Percentiles rank a stretch among this genome's conserved stretches.
Evolutionary conservation across 768 basidiomycete genomes (phyloP).

Genomic region (Agrocybe praecox): DNA sequence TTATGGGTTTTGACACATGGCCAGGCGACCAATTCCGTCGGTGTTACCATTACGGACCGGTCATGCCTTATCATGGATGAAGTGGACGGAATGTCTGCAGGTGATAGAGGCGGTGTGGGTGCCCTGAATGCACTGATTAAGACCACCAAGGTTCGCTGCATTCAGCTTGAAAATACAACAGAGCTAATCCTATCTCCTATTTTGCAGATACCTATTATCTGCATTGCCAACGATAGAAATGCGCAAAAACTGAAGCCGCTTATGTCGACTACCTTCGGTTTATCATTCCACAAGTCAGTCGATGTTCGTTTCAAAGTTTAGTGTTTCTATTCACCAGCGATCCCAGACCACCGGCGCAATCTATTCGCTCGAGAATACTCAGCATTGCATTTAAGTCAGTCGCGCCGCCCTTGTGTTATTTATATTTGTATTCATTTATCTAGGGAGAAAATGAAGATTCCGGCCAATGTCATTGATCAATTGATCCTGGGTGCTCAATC

Average conservation of each 20-base stretch:
- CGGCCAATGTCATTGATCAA: slow-evolving; percentile 89
- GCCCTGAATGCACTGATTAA: slow-evolving; percentile 91
- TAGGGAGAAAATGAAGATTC: slow-evolving; percentile 94
- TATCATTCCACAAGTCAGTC: slow-evolving; percentile 78
- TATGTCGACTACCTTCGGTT: slow-evolving; percentile 63
- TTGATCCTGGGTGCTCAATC: slow-evolving; percentile 88
- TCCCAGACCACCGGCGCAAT: slow-evolving; percentile 70
- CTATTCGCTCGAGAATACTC: slow-evolving; percentile 86
- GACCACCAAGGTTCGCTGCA: slow-evolving; percentile 75
- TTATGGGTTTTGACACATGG: background rate
- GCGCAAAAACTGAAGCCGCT: slow-evolving; percentile 94
- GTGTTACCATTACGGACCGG: slow-evolving; percentile 74
- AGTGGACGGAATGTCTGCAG: slow-evolving; percentile 98
- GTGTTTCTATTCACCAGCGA: slow-evolving; percentile 6
- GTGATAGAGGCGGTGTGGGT: slow-evolving; percentile 95
- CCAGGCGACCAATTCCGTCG: slow-evolving; percentile 62
- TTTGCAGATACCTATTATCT: slow-evolving; percentile 89
- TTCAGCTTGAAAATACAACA: background rate
- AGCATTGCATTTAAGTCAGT: slow-evolving; percentile 88
- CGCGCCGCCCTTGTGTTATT: background rate
- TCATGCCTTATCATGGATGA: slow-evolving; percentile 98
- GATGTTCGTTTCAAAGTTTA: background rate
- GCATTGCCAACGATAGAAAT: slow-evolving; percentile 90
- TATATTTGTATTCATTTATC: background rate
- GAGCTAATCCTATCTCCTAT: background rate